phyloP scores from a whole-genome alignment of 2,329 filamentous ascomycete genomes.

The Thielaviopsis euricoi region DNA sequence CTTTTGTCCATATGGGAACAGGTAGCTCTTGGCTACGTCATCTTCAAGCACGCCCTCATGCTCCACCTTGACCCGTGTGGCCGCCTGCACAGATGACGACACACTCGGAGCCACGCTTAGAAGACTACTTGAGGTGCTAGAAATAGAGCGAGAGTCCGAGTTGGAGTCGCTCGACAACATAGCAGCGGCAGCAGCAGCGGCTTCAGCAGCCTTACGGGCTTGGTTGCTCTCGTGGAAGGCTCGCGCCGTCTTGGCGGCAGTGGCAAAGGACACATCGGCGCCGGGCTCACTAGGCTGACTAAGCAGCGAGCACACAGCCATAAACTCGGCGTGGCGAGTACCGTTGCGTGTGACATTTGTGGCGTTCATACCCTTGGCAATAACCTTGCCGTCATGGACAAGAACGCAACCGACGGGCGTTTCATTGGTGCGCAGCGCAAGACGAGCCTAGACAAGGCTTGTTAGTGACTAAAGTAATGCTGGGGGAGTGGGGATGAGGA shows the following conservation, averaged over 20 bases:
- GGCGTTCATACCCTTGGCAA: constrained; percentile 89
- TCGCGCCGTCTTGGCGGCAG: constrained; percentile 14
- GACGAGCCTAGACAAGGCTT: constrained; percentile 46
- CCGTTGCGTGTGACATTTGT: constrained; percentile 85
- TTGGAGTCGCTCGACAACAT: constrained; percentile 5
- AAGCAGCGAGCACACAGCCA: constrained; percentile 52
- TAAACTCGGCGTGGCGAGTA: constrained; percentile 88
- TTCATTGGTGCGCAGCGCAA: constrained; percentile 72
- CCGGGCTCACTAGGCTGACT: constrained; percentile 17
- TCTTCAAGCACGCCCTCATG: constrained; percentile 22
- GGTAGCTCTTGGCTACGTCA: constrained; percentile 35
- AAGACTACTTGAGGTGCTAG: constrained; percentile 4
- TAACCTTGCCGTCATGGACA: constrained; percentile 60
- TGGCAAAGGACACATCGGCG: constrained; percentile 8
- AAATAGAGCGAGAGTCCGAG: constrained; percentile 7
- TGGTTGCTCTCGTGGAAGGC: constrained; percentile 13
- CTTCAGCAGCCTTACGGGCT: constrained; percentile 15
- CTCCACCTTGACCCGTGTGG: constrained; percentile 10
- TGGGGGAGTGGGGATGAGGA: too few species aligned
- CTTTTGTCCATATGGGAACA: constrained; percentile 47
- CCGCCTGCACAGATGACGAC: constrained; percentile 8
- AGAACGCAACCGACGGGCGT: constrained; percentile 95
- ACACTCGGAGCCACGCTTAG: constrained; percentile 8
- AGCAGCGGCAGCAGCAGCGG: constrained; percentile 23
- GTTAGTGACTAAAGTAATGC: too few species aligned